These are phyloP conservation scores for Arachnopeziza araneosa DNA, from an alignment of 2,329 filamentous ascomycete genomes.

Conservation along the genomic window DNA sequence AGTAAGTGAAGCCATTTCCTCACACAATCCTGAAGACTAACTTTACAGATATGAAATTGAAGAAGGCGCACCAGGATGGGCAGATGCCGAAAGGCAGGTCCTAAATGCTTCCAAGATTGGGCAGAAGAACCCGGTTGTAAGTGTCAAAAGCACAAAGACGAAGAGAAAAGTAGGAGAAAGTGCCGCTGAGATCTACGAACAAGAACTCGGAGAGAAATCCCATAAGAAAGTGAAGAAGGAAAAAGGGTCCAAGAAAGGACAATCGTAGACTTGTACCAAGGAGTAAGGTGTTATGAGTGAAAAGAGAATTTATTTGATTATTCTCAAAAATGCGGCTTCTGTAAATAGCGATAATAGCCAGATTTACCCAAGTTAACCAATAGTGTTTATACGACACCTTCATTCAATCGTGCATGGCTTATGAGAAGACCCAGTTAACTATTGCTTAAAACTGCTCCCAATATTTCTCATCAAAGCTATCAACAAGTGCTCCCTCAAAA, in stretches of 20 bases:
- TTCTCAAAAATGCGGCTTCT: neutral
- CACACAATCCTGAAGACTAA: slow-evolving; percentile 7
- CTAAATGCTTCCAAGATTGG: slow-evolving; percentile 48
- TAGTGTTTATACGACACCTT: neutral
- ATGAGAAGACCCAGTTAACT: neutral
- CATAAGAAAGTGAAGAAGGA: slow-evolving; percentile 50
- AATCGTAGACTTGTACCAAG: neutral
- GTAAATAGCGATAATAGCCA: neutral
- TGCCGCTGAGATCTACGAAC: slow-evolving; percentile 57
- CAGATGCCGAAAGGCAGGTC: slow-evolving; percentile 72
- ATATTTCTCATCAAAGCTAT: slow-evolving; percentile 42
- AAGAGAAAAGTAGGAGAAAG: slow-evolving; percentile 67
- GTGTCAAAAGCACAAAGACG: slow-evolving; percentile 69
- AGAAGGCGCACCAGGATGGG: slow-evolving; percentile 55
- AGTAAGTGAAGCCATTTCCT: slow-evolving; percentile 47
- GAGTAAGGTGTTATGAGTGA: neutral
- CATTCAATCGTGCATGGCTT: neutral
- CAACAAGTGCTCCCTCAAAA: slow-evolving; percentile 43
- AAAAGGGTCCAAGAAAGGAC: neutral
- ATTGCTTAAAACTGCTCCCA: slow-evolving; percentile 30
- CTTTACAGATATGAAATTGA: slow-evolving; percentile 57
- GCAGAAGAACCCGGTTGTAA: slow-evolving; percentile 61
- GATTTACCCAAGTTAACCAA: neutral
- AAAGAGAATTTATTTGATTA: neutral
- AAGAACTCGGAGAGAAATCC: slow-evolving; percentile 49